A percentile compares a stretch with the other conserved stretches of the same genome.
Evolutionary conservation across 208 protist species (phyloP).

Genomic region (Phytomonas francai): DNA sequence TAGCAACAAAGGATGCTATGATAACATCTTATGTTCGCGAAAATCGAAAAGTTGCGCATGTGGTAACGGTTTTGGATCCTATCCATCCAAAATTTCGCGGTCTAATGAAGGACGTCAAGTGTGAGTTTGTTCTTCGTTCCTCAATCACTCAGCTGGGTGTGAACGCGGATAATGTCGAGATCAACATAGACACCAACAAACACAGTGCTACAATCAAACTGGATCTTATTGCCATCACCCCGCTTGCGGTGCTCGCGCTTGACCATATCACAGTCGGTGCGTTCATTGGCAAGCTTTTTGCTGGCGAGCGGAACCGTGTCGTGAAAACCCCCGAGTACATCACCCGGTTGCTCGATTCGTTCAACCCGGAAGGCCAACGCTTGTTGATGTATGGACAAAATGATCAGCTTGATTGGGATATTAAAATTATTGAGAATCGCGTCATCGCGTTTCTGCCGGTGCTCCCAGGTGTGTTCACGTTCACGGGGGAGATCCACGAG

Average conservation of each 20-base stretch:
- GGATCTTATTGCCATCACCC: conserved; percentile 63
- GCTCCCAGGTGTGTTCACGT: conserved; percentile 68
- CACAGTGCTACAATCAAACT: conserved; percentile 36
- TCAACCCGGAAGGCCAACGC: conserved; percentile 63
- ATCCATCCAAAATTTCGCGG: conserved; percentile 81
- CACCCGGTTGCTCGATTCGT: conserved; percentile 44
- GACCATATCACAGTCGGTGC: conserved; percentile 73
- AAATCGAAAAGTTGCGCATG: conserved; percentile 24
- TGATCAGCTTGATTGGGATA: conserved; percentile 54
- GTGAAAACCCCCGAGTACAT: conserved; percentile 78
- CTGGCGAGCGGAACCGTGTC: conserved; percentile 52
- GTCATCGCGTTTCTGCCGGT: conserved; percentile 82
- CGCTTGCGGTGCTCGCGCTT: conserved; percentile 80
- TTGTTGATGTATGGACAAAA: conserved; percentile 68
- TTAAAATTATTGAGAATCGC: conserved; percentile 74
- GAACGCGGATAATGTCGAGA: conserved; percentile 56
- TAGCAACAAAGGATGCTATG: conserved; percentile 60
- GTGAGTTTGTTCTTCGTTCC: conserved; percentile 81
- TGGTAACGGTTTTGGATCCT: conserved; percentile 24
- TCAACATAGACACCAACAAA: conserved; percentile 36
- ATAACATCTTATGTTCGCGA: conserved; percentile 31
- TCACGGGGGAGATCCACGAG: conserved; percentile 74
- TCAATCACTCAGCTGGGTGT: conserved; percentile 88
- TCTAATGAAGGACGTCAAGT: conserved; percentile 37
- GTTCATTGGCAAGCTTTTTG: conserved; percentile 87